Evolutionary conservation across 1,284 basidiomycete genomes (phyloP), one percentile per base, ranked within the genome.

Genomic region (Heterobasidion irregulare): DNA sequence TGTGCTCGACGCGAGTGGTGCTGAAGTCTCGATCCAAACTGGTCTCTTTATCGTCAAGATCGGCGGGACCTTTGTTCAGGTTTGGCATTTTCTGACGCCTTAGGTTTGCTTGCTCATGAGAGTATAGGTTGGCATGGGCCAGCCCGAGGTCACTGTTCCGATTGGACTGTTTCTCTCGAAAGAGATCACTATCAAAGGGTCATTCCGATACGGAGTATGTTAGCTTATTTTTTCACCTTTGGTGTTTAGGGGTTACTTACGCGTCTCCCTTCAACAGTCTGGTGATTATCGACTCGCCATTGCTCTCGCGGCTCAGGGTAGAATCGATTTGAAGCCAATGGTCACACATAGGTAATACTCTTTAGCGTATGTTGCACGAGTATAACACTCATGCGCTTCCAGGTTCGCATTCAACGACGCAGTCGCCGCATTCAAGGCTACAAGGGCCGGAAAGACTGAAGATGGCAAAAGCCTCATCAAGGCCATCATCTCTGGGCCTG

Each of bases 221-320:
- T 49, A 8, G 15, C 13, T 53, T 8, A n/a, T 47, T 46, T 47
- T 46, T 46, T 6, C 52, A 47, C 54, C 9, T 47, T 51, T 47
- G 9, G 55, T 54, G 53, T 33, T 6, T 49, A 8, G 55, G 8
- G 15, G 32, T 45, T 26, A 26, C 44, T 8, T 48, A 15, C 33
- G 12, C 44, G 38, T 12, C 38, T 41, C 10, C 38, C n/a, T n/a
- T 41, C 38, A n/a, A 38, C 53, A 89, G 87, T 83, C 89, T 49
- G 92, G 90, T 32, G 86, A 89, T 72, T 95, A 95, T 69, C 83
- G 85, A 41, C 79, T 92, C 62, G 92, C 92, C 16, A 89, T 96
- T 63, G 79, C 89, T 18, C 79, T 97, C 44, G 89, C 88, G 38
- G 74, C 86, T 10, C 80, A 79, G 58, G 91, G 91, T 49, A 86